phyloP scores from a whole-genome alignment of 2,329 filamentous ascomycete species.

The Diaporthe destruens region DNA sequence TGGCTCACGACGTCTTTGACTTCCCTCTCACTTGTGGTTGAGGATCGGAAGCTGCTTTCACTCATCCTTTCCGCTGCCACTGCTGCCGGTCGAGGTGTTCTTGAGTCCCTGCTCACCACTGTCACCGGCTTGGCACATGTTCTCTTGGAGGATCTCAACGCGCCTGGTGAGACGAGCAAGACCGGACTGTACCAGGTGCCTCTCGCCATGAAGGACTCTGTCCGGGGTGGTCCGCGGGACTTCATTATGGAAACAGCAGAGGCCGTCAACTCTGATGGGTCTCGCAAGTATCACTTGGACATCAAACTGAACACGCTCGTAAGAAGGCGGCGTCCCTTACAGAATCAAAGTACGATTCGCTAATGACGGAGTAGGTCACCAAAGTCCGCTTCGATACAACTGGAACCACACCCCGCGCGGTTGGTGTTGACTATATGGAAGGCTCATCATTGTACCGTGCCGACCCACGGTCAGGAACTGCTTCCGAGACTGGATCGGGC shows the following conservation, averaged over 20 bases:
- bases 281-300: slow-evolving; percentile 57
- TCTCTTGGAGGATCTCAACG: slow-evolving; percentile 37
- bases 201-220: slow-evolving; percentile 56
- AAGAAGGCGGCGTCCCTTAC: slow-evolving; percentile 52
- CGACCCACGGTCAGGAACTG: slow-evolving; percentile 43
- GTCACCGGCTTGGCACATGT: slow-evolving; percentile 36
- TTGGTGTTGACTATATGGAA: slow-evolving; percentile 43
- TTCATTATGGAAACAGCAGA: slow-evolving; percentile 56
- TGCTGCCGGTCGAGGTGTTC: slow-evolving; percentile 27
- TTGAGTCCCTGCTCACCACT: slow-evolving; percentile 29
- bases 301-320: slow-evolving; percentile 49
- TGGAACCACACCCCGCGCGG: slow-evolving; percentile 40
- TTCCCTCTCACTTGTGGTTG: slow-evolving; percentile 58
- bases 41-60: slow-evolving; percentile 57
- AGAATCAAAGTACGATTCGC: slow-evolving; percentile 39
- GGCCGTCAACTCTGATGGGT: slow-evolving; percentile 48
- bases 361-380: slow-evolving; percentile 4
- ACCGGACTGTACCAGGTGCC: slow-evolving; percentile 52
- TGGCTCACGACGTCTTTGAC: slow-evolving; percentile 54
- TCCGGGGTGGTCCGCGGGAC: slow-evolving; percentile 49
- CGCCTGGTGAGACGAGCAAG: slow-evolving; percentile 44
- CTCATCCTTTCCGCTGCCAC: slow-evolving; percentile 38
- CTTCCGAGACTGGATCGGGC: slow-evolving; percentile 42
- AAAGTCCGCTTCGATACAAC: slow-evolving; percentile 43
- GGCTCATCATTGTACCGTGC: slow-evolving; percentile 44